A percentile compares a stretch with the other conserved stretches of the same genome.
Conservation (phyloP, 345 rosid species). For the Mangifera indica region DNA sequence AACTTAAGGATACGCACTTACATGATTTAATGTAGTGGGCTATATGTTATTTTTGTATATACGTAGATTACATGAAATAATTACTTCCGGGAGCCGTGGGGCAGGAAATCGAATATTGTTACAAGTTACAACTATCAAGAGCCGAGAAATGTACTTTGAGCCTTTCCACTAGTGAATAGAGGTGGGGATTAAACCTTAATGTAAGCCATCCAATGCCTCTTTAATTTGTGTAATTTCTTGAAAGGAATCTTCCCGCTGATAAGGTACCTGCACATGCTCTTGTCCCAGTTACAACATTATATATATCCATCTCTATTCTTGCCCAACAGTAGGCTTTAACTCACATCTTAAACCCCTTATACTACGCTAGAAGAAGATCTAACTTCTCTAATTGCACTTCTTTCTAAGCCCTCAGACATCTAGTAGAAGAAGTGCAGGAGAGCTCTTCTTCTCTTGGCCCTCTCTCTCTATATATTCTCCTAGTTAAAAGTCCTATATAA, state of each 20-base stretch:
- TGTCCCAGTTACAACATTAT: constrained; percentile 18
- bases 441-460: too few relatives aligned
- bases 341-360: constrained; percentile 3
- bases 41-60: too few relatives aligned
- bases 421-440: not conserved
- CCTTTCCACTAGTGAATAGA: constrained; percentile 28
- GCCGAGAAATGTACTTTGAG: constrained; percentile 22
- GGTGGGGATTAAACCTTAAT: constrained; percentile 29
- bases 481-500: too few relatives aligned
- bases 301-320: not conserved
- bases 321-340: not conserved
- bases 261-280: constrained; percentile 29
- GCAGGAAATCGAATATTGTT: constrained; percentile 33
- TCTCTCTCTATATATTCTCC: not conserved
- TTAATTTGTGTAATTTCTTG: constrained; percentile 8
- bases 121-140: constrained; percentile 33
- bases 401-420: not conserved
- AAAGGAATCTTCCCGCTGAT: constrained; percentile 30
- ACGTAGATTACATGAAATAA: not conserved
- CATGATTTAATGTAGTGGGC: too few relatives aligned
- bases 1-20: not conserved
- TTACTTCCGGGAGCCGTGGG: constrained; percentile 12
- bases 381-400: not conserved
- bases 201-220: constrained; percentile 33
- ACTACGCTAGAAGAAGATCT: not conserved